Evolutionary conservation across 2,329 filamentous ascomycete species (phyloP), one percentile per base, ranked within the genome.

Genomic region (Stylonectria norvegica): DNA sequence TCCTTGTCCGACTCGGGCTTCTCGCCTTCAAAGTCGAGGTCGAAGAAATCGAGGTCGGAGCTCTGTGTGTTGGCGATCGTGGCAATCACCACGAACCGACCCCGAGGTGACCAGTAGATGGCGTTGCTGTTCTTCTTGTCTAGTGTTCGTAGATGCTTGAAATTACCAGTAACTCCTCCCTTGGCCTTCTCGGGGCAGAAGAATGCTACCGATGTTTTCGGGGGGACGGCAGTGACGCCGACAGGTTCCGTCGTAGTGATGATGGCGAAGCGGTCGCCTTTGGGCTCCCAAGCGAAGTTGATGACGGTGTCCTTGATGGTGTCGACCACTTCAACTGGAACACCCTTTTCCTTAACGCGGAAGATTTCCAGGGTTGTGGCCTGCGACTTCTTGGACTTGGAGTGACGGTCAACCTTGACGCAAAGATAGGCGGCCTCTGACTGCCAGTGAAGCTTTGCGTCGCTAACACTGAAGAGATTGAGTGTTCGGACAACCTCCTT

Each of bases 81-180:
- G 38, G 89, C 93, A 40, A 98, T 82, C 33, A 97, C 84, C 25
- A 97, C 91, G 60, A 98, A 98, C 34, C 93, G 85, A 38, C 93
- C 93, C 66, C 85, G 88, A 17, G 93, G 93, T 15, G 89, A 95
- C 93, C 93, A 98, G 81, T 97, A 97, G 61, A 98, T 98, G 52
- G 88, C 90, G 62, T 98, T 98, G 79, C 86, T 95, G 71, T 94
- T 97, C 82, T 97, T 97, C 82, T 97, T 97, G 59, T 98, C 93
- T 40, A 95, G 76, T 7, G 90, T 97, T 49, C 89, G 83, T 53
- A 97, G 83, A 63, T 94, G 88, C 75, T 91, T 94, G 79, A 97
- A 98, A 76, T 95, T 96, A 50, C 93, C 93, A 22, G 87, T 75
- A 17, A 78, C 76, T 37, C 79, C 64, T 19, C 78, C 88, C 79